These are phyloP conservation scores for Trichoderma citrinoviride DNA, from an alignment of 2,329 filamentous ascomycete genomes.

Conservation along the genomic window DNA sequence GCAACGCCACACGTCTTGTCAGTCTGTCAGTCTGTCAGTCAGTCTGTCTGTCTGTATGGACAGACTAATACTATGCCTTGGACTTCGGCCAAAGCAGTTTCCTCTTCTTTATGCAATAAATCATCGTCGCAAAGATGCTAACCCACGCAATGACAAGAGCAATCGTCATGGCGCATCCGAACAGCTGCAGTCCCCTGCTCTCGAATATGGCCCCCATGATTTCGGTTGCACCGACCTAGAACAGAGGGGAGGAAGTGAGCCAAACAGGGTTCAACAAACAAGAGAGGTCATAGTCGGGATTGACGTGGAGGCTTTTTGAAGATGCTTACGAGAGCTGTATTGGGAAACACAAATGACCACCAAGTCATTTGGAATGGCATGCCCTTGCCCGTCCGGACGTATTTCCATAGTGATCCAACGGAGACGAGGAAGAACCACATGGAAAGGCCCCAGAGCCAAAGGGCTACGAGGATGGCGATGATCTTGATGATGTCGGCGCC, in stretches of 20 bases:
- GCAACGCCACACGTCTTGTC: too few relatives aligned
- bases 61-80: neutral
- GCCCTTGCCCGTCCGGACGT: conserved; percentile 53
- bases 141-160: conserved; percentile 66
- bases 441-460: conserved; percentile 83
- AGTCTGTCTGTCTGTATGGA: neutral
- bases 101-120: conserved; percentile 61
- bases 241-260: neutral
- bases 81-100: conserved; percentile 68
- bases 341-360: conserved; percentile 81
- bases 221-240: conserved; percentile 64
- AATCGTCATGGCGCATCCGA: conserved; percentile 67
- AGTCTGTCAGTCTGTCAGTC: neutral
- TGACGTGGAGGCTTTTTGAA: neutral
- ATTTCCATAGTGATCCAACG: conserved; percentile 71
- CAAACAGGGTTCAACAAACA: neutral
- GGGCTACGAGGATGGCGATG: conserved; percentile 58
- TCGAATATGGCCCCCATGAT: conserved; percentile 63
- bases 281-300: too few relatives aligned
- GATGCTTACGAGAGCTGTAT: conserved; percentile 60
- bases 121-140: conserved; percentile 67
- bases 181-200: conserved; percentile 58
- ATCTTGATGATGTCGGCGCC: conserved; percentile 46
- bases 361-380: conserved; percentile 82
- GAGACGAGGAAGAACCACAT: conserved; percentile 82